A percentile compares a stretch with the other conserved stretches of the same genome.
phyloP scores from a whole-genome alignment of 768 basidiomycete species.

The Mycena rebaudengoi region DNA sequence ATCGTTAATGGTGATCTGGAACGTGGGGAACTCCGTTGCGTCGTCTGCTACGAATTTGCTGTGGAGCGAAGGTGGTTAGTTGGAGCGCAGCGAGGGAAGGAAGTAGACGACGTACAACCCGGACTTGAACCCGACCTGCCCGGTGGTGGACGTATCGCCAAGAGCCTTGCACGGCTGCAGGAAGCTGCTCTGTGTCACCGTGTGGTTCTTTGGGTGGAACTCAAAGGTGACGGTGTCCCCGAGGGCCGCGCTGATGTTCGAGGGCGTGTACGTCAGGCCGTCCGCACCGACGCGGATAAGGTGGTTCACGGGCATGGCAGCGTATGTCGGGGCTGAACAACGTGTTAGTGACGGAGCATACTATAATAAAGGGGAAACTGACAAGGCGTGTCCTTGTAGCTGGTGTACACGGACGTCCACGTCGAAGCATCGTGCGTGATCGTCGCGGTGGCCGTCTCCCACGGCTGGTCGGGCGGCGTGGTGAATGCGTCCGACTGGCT shows the following conservation, averaged over 20 bases:
- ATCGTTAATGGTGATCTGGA: conserved; percentile 53
- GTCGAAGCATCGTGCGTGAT: conserved; percentile 32
- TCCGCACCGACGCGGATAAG: conserved; percentile 26
- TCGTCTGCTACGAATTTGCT: conserved; percentile 36
- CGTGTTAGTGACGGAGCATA: background rate
- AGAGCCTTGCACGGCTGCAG: conserved; percentile 33
- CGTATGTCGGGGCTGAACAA: conserved; percentile 23
- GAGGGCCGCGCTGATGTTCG: conserved; percentile 29
- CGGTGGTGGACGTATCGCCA: conserved; percentile 22
- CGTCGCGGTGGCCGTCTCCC: conserved; percentile 43
- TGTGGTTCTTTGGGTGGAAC: conserved; percentile 40
- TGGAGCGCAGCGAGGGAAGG: background rate
- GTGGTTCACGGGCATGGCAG: conserved; percentile 24
- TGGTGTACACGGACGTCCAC: conserved; percentile 39
- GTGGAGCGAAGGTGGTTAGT: conserved; percentile 34
- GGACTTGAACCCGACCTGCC: conserved; percentile 37
- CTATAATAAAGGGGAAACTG: background rate
- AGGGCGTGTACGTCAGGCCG: conserved; percentile 25
- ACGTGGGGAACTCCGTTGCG: conserved; percentile 47
- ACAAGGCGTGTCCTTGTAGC: conserved; percentile 31
- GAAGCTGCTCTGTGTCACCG: conserved; percentile 43
- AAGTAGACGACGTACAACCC: conserved; percentile 32
- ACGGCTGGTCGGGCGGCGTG: conserved; percentile 33
- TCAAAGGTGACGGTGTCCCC: conserved; percentile 33
- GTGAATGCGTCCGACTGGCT: conserved; percentile 29